Conservation (phyloP, 768 basidiomycete species). For the Termitomyces sp. region DNA sequence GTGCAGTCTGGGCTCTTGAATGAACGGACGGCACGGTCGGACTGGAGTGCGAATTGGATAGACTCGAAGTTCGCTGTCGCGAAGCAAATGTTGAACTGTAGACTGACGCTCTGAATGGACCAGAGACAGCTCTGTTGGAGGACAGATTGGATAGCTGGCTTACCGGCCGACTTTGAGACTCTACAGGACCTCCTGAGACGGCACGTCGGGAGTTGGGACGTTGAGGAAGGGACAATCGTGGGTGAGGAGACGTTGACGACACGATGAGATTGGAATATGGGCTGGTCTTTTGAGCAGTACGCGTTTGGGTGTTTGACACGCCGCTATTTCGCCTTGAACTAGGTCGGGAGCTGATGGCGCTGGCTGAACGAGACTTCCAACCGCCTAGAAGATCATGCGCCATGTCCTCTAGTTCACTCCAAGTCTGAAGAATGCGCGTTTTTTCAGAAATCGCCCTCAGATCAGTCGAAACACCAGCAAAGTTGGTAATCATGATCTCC, state of each 20-base stretch:
- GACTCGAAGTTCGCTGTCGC: constrained; percentile 75
- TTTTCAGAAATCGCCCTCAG: constrained; percentile 55
- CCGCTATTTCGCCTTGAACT: constrained; percentile 59
- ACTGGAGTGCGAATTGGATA: constrained; percentile 37
- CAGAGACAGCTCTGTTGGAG: constrained; percentile 64
- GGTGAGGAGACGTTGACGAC: constrained; percentile 32
- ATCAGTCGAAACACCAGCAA: constrained; percentile 50
- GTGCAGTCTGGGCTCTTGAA: constrained; percentile 35
- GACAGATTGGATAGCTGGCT: constrained; percentile 58
- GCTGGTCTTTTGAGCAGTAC: constrained; percentile 25
- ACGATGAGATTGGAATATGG: constrained; percentile 39
- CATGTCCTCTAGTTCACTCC: constrained; percentile 82
- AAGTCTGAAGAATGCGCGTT: constrained; percentile 71
- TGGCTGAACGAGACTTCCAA: constrained; percentile 61
- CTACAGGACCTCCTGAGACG: constrained; percentile 41
- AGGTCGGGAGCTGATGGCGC: constrained; percentile 56
- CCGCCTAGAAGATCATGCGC: constrained; percentile 60
- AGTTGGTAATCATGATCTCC: constrained; percentile 39
- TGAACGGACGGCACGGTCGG: constrained; percentile 32
- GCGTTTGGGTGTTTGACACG: constrained; percentile 32
- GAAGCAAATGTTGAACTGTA: constrained; percentile 74
- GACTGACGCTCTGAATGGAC: constrained; percentile 49
- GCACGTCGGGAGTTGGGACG: constrained; percentile 42
- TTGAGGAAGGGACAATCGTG: constrained; percentile 45
- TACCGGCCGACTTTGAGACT: constrained; percentile 43